Evolutionary conservation across 108 stramenopile species (phyloP), one percentile per base, ranked within the genome.

Genomic region (Nitzschia putrida): DNA sequence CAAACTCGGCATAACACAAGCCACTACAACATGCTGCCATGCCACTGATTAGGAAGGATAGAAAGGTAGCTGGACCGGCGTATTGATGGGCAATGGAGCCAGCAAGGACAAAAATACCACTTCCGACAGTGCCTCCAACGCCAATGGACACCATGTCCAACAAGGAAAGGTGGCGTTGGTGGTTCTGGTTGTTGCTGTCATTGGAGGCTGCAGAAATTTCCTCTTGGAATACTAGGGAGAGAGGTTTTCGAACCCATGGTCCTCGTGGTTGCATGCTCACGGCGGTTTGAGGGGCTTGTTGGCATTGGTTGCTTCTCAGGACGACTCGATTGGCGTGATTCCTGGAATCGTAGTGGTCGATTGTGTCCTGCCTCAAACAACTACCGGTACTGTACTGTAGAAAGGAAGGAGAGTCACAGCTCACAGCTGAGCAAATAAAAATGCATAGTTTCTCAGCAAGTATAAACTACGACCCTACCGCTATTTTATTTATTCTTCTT

Each of bases 101-200:
- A 34, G 77, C 67, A 52, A 97, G 60, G 0, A 97, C 97, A 71
- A 97, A 97, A 9, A 97, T 93, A 13, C 97, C 97, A 41, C 73
- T 71, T 8, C 94, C 94, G 10, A 95, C 84, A 10, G 94, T 95
- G 5, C 90, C 88, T 0, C 94, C 91, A 1, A 92, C 82, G 37
- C 97, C 95, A 24, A 97, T 68, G 42, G 81, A 88, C 8, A 97
- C 78, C 5, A 97, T 78, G 72, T 97, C 97, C 53, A 26, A 53
- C 45, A 79, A 38, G 20, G 61, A 34, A 7, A 76, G 20, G 43
- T 72, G 47, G 20, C 55, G 41, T 18, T 25, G 14, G 24, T 24
- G 20, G 22, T 24, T 55, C 4, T 23, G n/a, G 54, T 2, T 24
- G 8, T 24, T 55, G 54, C 24, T 20, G 49, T 50, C 49, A 20